Evolutionary conservation across 1,284 basidiomycete genomes (phyloP).

Genomic region (Anthracocystis walkeri): DNA sequence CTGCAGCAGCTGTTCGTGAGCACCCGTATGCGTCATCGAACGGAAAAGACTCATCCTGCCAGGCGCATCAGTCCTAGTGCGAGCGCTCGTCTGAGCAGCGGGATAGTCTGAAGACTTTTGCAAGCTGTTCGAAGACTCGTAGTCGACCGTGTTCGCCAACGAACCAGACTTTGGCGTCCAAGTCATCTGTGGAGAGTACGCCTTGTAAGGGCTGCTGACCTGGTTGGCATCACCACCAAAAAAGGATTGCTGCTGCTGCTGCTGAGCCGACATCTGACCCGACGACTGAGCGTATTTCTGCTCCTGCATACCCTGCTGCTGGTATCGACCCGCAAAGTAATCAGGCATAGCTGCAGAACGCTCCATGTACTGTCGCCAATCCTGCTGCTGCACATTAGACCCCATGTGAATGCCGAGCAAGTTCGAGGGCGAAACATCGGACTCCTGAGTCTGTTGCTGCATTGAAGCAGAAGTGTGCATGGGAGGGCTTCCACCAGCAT

Average conservation of each 20-base stretch:
- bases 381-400: slow-evolving; percentile 13
- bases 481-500: slow-evolving; percentile 2
- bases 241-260: slow-evolving; percentile 5
- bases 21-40: slow-evolving; percentile 10
- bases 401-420: slow-evolving; percentile 28
- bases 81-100: neutral
- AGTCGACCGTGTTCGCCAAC: neutral
- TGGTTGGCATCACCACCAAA: slow-evolving; percentile 1
- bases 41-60: slow-evolving; percentile 12
- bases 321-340: neutral
- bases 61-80: neutral
- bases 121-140: neutral
- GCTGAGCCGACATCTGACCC: slow-evolving; percentile 1
- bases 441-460: neutral
- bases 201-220: slow-evolving; percentile 19
- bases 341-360: neutral
- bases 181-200: slow-evolving; percentile 16
- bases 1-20: slow-evolving; percentile 2
- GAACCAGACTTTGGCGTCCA: slow-evolving; percentile 1
- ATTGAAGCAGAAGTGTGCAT: neutral
- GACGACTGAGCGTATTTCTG: neutral
- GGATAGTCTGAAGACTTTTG: slow-evolving; percentile 6
- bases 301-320: slow-evolving; percentile 5
- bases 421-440: slow-evolving; percentile 4
- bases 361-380: slow-evolving; percentile 19